phyloP scores from a whole-genome alignment of 768 basidiomycete genomes.

The Trametes punicea region DNA sequence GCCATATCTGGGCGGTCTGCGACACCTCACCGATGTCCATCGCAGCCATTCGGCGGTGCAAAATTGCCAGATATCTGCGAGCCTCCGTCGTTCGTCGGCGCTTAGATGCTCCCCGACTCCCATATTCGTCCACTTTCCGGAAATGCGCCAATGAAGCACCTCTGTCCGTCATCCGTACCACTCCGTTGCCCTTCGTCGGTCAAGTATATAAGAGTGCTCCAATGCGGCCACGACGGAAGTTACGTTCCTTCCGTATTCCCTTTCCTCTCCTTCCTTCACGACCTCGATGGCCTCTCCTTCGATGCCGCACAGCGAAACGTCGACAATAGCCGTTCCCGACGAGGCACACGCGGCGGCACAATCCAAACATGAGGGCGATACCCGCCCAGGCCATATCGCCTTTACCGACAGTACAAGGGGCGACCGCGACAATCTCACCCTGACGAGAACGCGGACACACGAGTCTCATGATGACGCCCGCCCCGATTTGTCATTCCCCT shows the following conservation, averaged over 20 bases:
- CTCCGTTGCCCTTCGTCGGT: constrained; percentile 1
- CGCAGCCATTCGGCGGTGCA: constrained; percentile 2
- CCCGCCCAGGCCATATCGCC: constrained; percentile 13
- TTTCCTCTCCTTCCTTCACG: constrained; percentile 3
- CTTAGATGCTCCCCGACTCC: not conserved
- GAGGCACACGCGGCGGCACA: not conserved
- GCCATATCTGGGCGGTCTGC: not conserved
- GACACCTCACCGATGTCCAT: not conserved
- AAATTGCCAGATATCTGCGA: not conserved
- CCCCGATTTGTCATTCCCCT: constrained; percentile 31
- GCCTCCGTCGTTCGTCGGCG: constrained; percentile 2
- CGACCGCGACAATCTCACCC: constrained; percentile 12
- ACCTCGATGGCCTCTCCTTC: constrained; percentile 13
- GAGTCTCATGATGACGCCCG: constrained; percentile 22
- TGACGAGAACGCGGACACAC: constrained; percentile 15
- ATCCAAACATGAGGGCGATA: constrained; percentile 1
- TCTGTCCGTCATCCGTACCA: constrained; percentile 10
- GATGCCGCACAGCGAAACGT: constrained; percentile 18
- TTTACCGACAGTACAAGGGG: constrained; percentile 8
- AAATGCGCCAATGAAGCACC: not conserved
- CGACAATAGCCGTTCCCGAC: constrained; percentile 15
- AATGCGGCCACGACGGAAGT: not conserved
- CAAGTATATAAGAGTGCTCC: constrained; percentile 11
- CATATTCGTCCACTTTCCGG: constrained; percentile 2
- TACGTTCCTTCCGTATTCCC: not conserved